Percentiles rank a stretch among this genome's conserved stretches.
Evolutionary conservation across 371 early-diverging fungal species (phyloP).

Genomic region (Apophysomyces elegans): DNA sequence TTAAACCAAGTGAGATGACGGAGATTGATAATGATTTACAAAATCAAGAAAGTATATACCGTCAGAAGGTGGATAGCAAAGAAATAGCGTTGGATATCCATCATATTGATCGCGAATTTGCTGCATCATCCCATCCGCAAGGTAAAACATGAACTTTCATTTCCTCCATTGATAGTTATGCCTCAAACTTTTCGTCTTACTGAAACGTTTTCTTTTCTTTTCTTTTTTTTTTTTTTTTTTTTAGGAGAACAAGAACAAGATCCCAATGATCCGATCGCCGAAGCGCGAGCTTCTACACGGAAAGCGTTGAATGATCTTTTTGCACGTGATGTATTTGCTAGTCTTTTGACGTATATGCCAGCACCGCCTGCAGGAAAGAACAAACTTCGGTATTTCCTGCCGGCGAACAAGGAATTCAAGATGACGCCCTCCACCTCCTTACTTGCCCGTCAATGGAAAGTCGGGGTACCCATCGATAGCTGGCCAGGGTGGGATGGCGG

Average conservation of each 20-base stretch:
- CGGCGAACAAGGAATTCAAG: background rate
- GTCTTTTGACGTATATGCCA: background rate
- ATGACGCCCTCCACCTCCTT: background rate
- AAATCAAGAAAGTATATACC: background rate
- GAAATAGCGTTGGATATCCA: background rate
- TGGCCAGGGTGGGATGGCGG: background rate
- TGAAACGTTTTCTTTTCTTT: too few species aligned
- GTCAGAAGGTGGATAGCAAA: background rate
- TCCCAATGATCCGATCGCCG: background rate
- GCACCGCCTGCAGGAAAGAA: background rate
- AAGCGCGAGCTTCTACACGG: background rate
- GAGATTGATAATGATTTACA: background rate
- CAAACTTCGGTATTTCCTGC: background rate
- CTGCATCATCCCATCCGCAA: background rate
- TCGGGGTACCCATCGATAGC: background rate
- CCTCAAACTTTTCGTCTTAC: too few species aligned
- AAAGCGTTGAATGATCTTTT: background rate
- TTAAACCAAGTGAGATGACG: background rate
- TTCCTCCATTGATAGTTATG: too few species aligned
- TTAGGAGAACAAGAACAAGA: too few species aligned
- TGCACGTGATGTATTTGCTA: background rate
- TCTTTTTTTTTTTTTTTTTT: too few species aligned
- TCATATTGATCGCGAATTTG: background rate
- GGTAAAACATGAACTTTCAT: too few species aligned
- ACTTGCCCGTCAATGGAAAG: background rate